phyloP scores from a whole-genome alignment of 495 filamentous ascomycete species.

The Neurospora sp. region DNA sequence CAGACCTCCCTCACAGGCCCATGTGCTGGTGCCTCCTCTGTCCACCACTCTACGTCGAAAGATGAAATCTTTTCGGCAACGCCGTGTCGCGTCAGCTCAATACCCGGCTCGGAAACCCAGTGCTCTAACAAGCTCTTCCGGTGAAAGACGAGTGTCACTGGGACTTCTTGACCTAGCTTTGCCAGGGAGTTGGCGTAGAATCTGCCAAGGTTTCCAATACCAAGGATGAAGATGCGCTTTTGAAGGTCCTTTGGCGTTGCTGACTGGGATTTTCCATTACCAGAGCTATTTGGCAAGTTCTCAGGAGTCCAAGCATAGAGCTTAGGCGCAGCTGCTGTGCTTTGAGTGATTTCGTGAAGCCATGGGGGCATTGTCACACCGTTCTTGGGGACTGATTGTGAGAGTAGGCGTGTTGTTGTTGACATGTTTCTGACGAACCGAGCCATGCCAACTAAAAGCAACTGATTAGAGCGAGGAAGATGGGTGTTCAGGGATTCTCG shows the following conservation, averaged over 20 bases:
- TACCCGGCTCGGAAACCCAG: slow-evolving; percentile 24
- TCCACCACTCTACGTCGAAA: slow-evolving; percentile 46
- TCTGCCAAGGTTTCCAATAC: slow-evolving; percentile 46
- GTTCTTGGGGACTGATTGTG: neutral
- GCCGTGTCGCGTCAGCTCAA: slow-evolving; percentile 25
- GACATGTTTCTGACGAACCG: neutral
- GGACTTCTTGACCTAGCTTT: slow-evolving; percentile 19
- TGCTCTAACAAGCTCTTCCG: slow-evolving; percentile 24
- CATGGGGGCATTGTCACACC: neutral
- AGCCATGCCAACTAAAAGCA: neutral
- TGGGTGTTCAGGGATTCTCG: neutral
- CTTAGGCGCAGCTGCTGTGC: slow-evolving; percentile 9
- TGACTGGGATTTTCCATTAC: neutral
- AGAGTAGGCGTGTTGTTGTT: neutral
- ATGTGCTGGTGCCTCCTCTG: slow-evolving; percentile 16
- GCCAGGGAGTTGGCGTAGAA: slow-evolving; percentile 29
- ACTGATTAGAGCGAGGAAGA: neutral
- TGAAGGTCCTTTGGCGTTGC: neutral
- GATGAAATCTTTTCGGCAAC: slow-evolving; percentile 25
- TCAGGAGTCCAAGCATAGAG: slow-evolving; percentile 25
- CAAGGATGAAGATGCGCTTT: slow-evolving; percentile 35
- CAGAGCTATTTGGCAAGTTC: slow-evolving; percentile 6
- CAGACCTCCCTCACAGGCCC: slow-evolving; percentile 18
- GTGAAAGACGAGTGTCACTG: slow-evolving; percentile 42
- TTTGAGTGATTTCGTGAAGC: neutral